Base-by-base conservation (phyloP, 148 eudicot species). In the Dianthus caryophyllus region DNA sequence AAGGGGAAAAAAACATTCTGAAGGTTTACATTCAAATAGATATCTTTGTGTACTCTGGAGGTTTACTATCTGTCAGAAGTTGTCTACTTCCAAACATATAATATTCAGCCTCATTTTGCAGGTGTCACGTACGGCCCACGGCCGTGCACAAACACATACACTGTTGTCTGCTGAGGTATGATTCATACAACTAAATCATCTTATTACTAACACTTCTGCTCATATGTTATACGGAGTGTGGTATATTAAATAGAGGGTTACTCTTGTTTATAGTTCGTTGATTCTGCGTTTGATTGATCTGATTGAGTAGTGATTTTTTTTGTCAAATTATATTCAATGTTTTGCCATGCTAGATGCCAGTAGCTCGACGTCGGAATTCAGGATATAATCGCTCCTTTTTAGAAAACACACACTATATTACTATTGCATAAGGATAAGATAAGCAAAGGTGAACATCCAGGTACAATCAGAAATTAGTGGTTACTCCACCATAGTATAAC, bases 361-460 rank as follows among this genome's bases (percentile, higher is more conserved):
- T 43, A 43, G 52, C 24, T 63, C 14, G 13, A 63, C 15, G 13
- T 26, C 21, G 25, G 9, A 43, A 43, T 41, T 10, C n/a, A 15
- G 44, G 14, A 57, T 57, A 16, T 57, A 29, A 17, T 27, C 6
- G 11, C 20, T 57, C 22, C 12, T 39, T 3, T 21, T 22, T 22
- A 61, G 29, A 39, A 39, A 36, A 15, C 14, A 60, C 64, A 0
- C 11, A 21, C 21, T 22, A 58, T 30, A 58, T 58, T 30, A 29
- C 41, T 58, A 58, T 58, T 58, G 62, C 43, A 38, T 61, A 39
- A 41, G 65, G 39, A 38, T 61, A 39, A 41, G 65, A 61, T 39
- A 39, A 58, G 65, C 47, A 61, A 61, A 39, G 29, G 65, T 38
- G 18, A 18, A 29, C 39, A 29, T 39, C 38, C 31, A 41, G 65